phyloP scores from a whole-genome alignment of 371 early-diverging fungal species.

The Blastocladiella emersonii region DNA sequence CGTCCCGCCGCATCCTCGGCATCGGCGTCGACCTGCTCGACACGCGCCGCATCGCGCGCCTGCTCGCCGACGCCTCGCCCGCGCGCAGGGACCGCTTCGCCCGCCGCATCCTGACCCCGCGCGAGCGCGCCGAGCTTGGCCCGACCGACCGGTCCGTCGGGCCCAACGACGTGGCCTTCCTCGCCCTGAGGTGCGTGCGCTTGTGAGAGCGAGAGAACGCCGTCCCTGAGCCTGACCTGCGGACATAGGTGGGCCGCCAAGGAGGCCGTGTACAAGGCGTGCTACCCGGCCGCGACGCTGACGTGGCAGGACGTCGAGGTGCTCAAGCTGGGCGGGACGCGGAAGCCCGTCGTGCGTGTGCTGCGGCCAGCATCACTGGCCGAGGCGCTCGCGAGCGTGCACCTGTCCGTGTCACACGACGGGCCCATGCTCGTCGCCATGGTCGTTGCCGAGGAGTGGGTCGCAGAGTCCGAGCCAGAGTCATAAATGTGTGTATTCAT shows the following conservation, averaged over 20 bases:
- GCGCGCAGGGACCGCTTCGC: not conserved
- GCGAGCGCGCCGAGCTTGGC: not conserved
- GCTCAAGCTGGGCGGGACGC: not conserved
- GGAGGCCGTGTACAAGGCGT: slow-evolving; percentile 3
- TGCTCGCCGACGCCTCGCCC: not conserved
- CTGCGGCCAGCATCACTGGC: not conserved
- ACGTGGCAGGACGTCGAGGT: not conserved
- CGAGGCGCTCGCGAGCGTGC: not conserved
- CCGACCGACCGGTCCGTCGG: not conserved
- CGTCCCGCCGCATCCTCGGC: not conserved
- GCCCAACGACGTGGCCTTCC: too few species aligned
- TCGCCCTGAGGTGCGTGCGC: not conserved
- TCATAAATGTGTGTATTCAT: too few species aligned
- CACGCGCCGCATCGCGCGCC: not conserved
- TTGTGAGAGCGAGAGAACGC: too few species aligned
- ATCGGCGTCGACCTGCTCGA: not conserved
- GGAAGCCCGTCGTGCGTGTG: too few species aligned
- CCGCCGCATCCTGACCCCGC: not conserved
- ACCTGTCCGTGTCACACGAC: not conserved
- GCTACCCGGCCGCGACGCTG: not conserved
- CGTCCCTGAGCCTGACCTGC: too few species aligned
- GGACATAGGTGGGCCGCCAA: slow-evolving; percentile 4
- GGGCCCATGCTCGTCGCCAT: not conserved
- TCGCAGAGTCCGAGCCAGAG: not conserved
- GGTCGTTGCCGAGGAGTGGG: not conserved